phyloP scores from a whole-genome alignment of 371 early-diverging fungal genomes.

The Apophysomyces elegans region DNA sequence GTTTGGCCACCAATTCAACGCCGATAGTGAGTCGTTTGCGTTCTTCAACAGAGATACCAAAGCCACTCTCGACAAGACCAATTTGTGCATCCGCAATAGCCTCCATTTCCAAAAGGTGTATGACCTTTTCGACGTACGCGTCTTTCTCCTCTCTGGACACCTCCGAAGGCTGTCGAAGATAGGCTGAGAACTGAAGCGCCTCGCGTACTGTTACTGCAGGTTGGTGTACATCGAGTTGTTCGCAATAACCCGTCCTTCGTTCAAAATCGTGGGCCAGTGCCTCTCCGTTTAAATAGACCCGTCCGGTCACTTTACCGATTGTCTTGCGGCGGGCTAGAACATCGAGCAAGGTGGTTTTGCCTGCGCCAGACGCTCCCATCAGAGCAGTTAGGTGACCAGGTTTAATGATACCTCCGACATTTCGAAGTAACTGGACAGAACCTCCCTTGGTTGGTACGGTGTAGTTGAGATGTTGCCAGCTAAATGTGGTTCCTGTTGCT shows the following conservation, averaged over 20 bases:
- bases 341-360: slow-evolving; percentile 86
- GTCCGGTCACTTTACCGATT: slow-evolving; percentile 72
- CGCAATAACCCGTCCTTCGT: slow-evolving; percentile 73
- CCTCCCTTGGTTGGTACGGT: slow-evolving; percentile 54
- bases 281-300: slow-evolving; percentile 60
- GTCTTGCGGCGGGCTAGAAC: slow-evolving; percentile 76
- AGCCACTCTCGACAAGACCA: slow-evolving; percentile 45
- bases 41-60: slow-evolving; percentile 65
- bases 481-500: slow-evolving; percentile 44
- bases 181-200: slow-evolving; percentile 67
- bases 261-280: slow-evolving; percentile 54
- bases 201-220: slow-evolving; percentile 63
- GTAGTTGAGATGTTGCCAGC: slow-evolving; percentile 55
- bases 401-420: slow-evolving; percentile 55
- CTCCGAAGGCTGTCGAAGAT: slow-evolving; percentile 60
- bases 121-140: slow-evolving; percentile 64
- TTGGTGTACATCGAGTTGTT: slow-evolving; percentile 79
- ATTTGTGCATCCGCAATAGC: slow-evolving; percentile 57
- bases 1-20: slow-evolving; percentile 71
- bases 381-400: slow-evolving; percentile 76
- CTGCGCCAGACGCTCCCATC: slow-evolving; percentile 83
- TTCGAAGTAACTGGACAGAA: slow-evolving; percentile 47
- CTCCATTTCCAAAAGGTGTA: slow-evolving; percentile 61
- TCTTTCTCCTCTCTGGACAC: slow-evolving; percentile 57
- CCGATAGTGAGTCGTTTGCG: slow-evolving; percentile 69